Evolutionary conservation across 1,139 yeast genomes (phyloP).

Genomic region (Zygosaccharomyces pseudobailii): DNA sequence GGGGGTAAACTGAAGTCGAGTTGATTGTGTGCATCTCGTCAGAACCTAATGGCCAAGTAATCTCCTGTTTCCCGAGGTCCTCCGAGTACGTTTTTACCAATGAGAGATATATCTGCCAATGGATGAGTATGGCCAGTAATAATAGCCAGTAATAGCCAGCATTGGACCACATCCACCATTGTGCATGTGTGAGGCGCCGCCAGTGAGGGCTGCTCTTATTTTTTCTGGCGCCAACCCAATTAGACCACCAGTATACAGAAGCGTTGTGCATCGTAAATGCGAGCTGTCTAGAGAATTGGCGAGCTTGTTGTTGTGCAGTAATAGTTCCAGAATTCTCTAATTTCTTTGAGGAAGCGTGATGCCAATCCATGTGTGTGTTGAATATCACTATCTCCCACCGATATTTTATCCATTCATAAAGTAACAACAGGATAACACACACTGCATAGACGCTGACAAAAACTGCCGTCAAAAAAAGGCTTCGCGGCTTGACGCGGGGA

Average conservation of each 20-base stretch:
- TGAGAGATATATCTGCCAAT: conserved; percentile 10
- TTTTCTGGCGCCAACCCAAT: neutral
- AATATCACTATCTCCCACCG: conserved; percentile 7
- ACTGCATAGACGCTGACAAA: conserved; percentile 3
- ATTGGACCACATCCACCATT: conserved; percentile 13
- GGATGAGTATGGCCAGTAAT: conserved; percentile 6
- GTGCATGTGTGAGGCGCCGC: conserved; percentile 1
- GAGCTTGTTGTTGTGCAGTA: conserved; percentile 7
- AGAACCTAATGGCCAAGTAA: neutral
- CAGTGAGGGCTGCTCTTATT: neutral
- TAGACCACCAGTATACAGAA: conserved; percentile 4
- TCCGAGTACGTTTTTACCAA: neutral
- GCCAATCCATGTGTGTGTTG: conserved; percentile 6
- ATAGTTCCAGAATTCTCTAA: conserved; percentile 1
- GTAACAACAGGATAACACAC: neutral
- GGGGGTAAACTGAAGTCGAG: neutral
- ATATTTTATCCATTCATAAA: conserved; percentile 9
- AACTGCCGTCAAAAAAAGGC: conserved; percentile 2
- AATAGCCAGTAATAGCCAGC: conserved; percentile 9
- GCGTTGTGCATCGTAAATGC: conserved; percentile 4
- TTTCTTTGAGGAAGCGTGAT: conserved; percentile 1
- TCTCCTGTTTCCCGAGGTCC: neutral
- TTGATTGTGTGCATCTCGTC: neutral
- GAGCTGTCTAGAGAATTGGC: neutral
- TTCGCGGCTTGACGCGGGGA: neutral